These are phyloP conservation scores for Arabidopsis thaliana DNA, from an alignment of 345 rosid species.

Conservation along the genomic window DNA sequence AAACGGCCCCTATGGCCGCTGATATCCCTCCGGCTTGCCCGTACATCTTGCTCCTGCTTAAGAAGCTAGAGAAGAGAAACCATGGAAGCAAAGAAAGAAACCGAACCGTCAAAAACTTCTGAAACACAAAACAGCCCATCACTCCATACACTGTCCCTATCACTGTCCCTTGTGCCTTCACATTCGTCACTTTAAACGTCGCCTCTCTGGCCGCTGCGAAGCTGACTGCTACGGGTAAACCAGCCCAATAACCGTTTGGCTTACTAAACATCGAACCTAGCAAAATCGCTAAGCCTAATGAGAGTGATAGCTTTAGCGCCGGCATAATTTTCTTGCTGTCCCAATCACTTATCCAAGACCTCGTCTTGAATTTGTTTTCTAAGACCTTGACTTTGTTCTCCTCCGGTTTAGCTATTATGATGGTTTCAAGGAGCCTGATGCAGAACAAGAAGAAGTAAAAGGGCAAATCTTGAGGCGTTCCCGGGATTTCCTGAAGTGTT, in stretches of 20 bases:
- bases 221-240: slow-evolving; percentile 75
- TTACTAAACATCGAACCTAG: slow-evolving; percentile 77
- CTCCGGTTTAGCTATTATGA: slow-evolving; percentile 47
- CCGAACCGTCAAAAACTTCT: slow-evolving; percentile 67
- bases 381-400: slow-evolving; percentile 28
- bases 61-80: slow-evolving; percentile 74
- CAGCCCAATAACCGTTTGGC: slow-evolving; percentile 82
- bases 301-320: slow-evolving; percentile 67
- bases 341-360: slow-evolving; percentile 39
- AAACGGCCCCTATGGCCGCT: slow-evolving; percentile 76
- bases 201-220: slow-evolving; percentile 71
- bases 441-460: slow-evolving; percentile 83
- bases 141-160: slow-evolving; percentile 90
- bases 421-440: slow-evolving; percentile 57
- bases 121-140: slow-evolving; percentile 75
- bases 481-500: slow-evolving; percentile 57
- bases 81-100: slow-evolving; percentile 84
- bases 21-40: slow-evolving; percentile 91
- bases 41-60: slow-evolving; percentile 73
- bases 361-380: slow-evolving; percentile 1
- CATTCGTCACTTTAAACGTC: slow-evolving; percentile 75
- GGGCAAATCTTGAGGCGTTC: slow-evolving; percentile 58
- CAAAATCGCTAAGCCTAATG: slow-evolving; percentile 69
- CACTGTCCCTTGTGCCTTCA: slow-evolving; percentile 93
- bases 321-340: slow-evolving; percentile 54